Base-by-base conservation (phyloP, 1,284 basidiomycete species). In the Tremellales sp. region DNA sequence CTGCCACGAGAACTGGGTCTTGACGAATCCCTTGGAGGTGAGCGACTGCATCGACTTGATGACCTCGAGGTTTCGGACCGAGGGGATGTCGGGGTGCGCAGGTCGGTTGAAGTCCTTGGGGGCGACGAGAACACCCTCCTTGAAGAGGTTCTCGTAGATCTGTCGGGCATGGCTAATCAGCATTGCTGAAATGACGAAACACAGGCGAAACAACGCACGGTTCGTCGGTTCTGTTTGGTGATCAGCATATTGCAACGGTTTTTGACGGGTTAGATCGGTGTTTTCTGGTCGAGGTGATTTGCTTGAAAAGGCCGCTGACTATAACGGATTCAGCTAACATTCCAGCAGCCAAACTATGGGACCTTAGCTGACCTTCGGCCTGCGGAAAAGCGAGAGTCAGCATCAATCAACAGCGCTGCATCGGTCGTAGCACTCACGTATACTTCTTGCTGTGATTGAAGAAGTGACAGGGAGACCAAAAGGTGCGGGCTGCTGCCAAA, bases 1-100 rank as follows among this genome's bases (percentile, higher is more conserved):
- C 71, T 91, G 88, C 89, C 89, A 94, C 46, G 85, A 89, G 79
- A 93, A 92, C 74, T 93, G 93, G 61, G 94, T 97, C 84, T 97
- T 95, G 76, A 98, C 91, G 76, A 81, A 86, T 57, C 92, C 91
- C 76, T 82, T 86, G 53, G 92, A 97, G 72, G 89, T 97, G 65
- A 99, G 81, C 76, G 88, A 93, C 77, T 98, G 94, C 79, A 94
- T 85, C 55, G 91, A 91, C 83, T 98, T 99, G 83, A 99, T 95
- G 66, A 98, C 95, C 75, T 97, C 81, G 60, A 99, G 85, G 79
- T 99, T 98, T 62, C 88, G 87, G 68, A 97, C 85, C 58, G 93
- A 87, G 56, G 72, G 62, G 61, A 99, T 83, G 71, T 97, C 93
- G 69, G 95, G 90, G 74, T 99, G 95, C 77, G 94, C 90, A 48